These are phyloP conservation scores for Hygrophorus russula DNA, from an alignment of 768 basidiomycete species.

Conservation along the genomic window DNA sequence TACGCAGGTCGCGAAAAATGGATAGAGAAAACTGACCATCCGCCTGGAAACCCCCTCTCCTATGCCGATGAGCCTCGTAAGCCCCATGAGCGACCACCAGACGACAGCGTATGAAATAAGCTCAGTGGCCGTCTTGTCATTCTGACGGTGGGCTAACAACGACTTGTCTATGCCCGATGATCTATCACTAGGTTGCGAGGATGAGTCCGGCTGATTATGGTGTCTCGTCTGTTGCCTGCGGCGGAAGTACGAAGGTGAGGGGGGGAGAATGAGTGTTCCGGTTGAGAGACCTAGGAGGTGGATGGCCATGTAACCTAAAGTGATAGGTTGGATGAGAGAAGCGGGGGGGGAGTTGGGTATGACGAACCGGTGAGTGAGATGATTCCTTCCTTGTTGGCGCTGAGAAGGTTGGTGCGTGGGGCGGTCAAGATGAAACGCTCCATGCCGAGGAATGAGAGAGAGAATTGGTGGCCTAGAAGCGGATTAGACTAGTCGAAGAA, in stretches of 20 bases:
- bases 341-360: background rate
- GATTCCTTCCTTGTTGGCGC: slow-evolving; percentile 88
- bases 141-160: slow-evolving; percentile 35
- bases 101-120: slow-evolving; percentile 64
- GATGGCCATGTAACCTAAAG: slow-evolving; percentile 76
- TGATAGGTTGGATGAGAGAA: background rate
- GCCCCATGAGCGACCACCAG: slow-evolving; percentile 63
- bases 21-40: slow-evolving; percentile 23
- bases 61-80: slow-evolving; percentile 26
- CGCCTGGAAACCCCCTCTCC: slow-evolving; percentile 33
- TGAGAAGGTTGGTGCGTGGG: slow-evolving; percentile 52
- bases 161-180: slow-evolving; percentile 6
- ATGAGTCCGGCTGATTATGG: slow-evolving; percentile 4
- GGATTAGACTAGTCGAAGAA: background rate
- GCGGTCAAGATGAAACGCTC: slow-evolving; percentile 55
- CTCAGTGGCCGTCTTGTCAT: slow-evolving; percentile 67
- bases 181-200: slow-evolving; percentile 7
- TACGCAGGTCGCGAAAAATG: background rate
- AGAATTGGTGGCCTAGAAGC: slow-evolving; percentile 58
- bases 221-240: slow-evolving; percentile 27
- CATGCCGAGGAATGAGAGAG: slow-evolving; percentile 44
- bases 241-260: slow-evolving; percentile 62
- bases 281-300: slow-evolving; percentile 77
- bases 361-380: slow-evolving; percentile 59
- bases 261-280: slow-evolving; percentile 73